Evolutionary conservation across 805 yeast genomes (phyloP), one percentile per base, ranked within the genome.

Genomic region (Yamadazyma nakazawae): DNA sequence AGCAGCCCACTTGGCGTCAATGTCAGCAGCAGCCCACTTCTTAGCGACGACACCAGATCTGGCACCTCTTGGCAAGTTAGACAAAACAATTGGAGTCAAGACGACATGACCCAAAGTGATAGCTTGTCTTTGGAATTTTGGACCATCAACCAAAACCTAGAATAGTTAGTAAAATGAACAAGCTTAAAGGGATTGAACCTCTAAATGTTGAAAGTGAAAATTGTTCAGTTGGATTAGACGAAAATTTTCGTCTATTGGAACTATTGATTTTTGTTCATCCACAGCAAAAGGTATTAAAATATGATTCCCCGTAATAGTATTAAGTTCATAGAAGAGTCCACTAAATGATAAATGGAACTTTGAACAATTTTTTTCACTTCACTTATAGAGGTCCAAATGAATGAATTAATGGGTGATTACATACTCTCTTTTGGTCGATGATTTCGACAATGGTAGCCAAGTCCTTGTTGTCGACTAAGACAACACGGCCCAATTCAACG

Each of bases 401-500:
- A 11, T 13, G n/a, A 28, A 28, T 28, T 28, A 28, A 12, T 11
- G 32, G 32, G 5, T 13, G 4, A 40, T 42, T 55, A 83, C 88
- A 73, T 83, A 86, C 98, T 81, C 97, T 88, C 84, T 89, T 91
- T 84, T 94, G 97, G 84, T 94, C 98, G 72, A 94, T 88, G 80
- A 94, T 88, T 83, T 94, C 99, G 70, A 91, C 98, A 68, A 94
- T 85, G 72, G 96, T 80, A 68, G 98, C 99, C 72, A 94, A 84
- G 78, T 89, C 88, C 76, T 85, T 81, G 85, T 82, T 81, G 72
- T 70, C 60, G 72, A 92, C 73, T 71, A 92, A 85, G 75, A 91
- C 96, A 73, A 94, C 88, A 82, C 99, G 96, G 76, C 99, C 99
- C 72, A 91, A 88, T 84, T 92, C 97, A 75, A 94, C 99, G 72